Percentiles rank a stretch among this genome's conserved stretches.
Evolutionary conservation across 129 eudicot species (phyloP).

Genomic region (Ambrosia artemisiifolia): DNA sequence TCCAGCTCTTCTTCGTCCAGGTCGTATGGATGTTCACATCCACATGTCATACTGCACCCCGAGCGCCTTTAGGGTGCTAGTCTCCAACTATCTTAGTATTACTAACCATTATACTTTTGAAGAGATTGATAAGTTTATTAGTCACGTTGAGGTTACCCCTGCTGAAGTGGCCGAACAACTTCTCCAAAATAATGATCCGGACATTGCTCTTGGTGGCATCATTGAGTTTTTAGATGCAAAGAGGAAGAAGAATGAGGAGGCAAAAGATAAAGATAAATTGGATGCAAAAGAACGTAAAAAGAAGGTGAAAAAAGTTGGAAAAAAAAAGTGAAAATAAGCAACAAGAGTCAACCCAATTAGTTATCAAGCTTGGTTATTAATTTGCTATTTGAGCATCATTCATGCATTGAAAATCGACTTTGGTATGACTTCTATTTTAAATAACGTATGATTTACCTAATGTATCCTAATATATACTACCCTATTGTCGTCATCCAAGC

Average conservation of each 20-base stretch:
- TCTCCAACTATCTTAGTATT: slow-evolving; percentile 46
- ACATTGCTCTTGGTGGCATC: slow-evolving; percentile 46
- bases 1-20: slow-evolving; percentile 59
- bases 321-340: background rate
- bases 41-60: slow-evolving; percentile 62
- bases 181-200: slow-evolving; percentile 48
- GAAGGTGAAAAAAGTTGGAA: too few relatives aligned
- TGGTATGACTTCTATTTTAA: too few relatives aligned
- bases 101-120: slow-evolving; percentile 21
- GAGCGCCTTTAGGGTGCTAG: slow-evolving; percentile 38
- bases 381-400: background rate
- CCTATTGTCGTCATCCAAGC: background rate
- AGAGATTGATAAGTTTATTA: slow-evolving; percentile 38
- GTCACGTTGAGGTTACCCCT: slow-evolving; percentile 39
- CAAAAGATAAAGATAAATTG: background rate
- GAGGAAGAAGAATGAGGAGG: slow-evolving; percentile 12
- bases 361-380: too few relatives aligned
- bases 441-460: background rate
- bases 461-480: background rate
- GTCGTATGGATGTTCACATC: slow-evolving; percentile 73
- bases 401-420: too few relatives aligned
- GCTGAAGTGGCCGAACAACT: slow-evolving; percentile 67
- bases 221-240: slow-evolving; percentile 35
- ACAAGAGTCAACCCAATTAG: background rate
- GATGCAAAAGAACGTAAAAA: background rate